These are phyloP conservation scores for Bocquillonia castaneifolia DNA, from an alignment of 441 rosid genomes.

Conservation along the genomic window DNA sequence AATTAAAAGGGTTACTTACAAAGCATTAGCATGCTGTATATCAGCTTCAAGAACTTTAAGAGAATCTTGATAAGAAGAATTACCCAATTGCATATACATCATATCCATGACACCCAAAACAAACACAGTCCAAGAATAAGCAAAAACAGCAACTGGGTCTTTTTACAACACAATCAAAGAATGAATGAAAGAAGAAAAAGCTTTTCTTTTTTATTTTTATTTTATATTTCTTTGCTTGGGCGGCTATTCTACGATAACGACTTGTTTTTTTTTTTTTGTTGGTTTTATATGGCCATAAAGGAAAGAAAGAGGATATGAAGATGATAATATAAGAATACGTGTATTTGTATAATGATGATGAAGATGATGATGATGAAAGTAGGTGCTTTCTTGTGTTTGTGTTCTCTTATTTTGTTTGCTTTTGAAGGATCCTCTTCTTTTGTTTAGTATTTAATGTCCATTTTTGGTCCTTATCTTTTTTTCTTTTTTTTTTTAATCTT, in stretches of 20 bases:
- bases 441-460: background rate
- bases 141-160: slow-evolving; percentile 12
- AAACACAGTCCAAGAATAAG: background rate
- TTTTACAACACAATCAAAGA: background rate
- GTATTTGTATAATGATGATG: background rate
- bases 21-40: slow-evolving; percentile 78
- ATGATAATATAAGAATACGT: background rate
- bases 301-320: background rate
- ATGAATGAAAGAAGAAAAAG: background rate
- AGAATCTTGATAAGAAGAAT: slow-evolving; percentile 74
- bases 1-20: slow-evolving; percentile 70
- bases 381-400: background rate
- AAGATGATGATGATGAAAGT: background rate
- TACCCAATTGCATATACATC: slow-evolving; percentile 65
- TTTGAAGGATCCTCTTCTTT: slow-evolving; percentile 1
- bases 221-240: no score
- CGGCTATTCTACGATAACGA: slow-evolving; percentile 29
- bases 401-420: slow-evolving; percentile 3
- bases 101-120: slow-evolving; percentile 40
- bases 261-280: background rate
- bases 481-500: no score
- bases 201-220: background rate
- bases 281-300: background rate
- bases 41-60: slow-evolving; percentile 79
- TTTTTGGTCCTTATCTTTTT: no score